phyloP scores from a whole-genome alignment of 169 alveolate species.

The Plasmodium cynomolgi region DNA sequence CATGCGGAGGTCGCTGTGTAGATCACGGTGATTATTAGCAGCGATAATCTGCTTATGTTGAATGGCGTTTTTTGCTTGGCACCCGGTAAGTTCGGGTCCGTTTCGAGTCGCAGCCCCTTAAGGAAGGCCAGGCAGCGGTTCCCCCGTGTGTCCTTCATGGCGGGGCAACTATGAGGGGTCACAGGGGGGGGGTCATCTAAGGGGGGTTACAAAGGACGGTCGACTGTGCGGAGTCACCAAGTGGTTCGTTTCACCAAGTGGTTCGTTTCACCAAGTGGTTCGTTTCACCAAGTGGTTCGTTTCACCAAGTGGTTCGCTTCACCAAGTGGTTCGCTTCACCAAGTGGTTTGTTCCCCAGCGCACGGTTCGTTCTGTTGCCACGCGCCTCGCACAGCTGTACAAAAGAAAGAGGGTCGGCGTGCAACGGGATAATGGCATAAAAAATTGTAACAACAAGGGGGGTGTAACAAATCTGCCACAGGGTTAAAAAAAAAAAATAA shows the following conservation, averaged over 20 bases:
- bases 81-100: constrained; percentile 61
- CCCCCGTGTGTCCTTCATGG: neutral
- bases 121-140: neutral
- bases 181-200: neutral
- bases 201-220: neutral
- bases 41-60: constrained; percentile 18
- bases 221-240: neutral
- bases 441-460: neutral
- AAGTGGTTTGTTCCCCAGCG: neutral
- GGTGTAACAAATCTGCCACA: neutral
- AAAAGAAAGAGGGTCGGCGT: neutral
- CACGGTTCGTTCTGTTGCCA: neutral
- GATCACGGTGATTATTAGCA: constrained; percentile 28
- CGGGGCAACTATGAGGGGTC: neutral
- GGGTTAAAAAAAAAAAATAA: neutral
- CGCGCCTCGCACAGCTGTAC: neutral
- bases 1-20: constrained; percentile 59
- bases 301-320: neutral
- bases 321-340: neutral
- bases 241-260: neutral
- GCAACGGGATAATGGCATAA: neutral
- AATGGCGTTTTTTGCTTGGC: constrained; percentile 71
- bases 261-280: neutral
- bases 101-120: constrained; percentile 27
- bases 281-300: neutral